Conservation (phyloP, 2,329 filamentous ascomycete species). For the Cladosporium sp. region DNA sequence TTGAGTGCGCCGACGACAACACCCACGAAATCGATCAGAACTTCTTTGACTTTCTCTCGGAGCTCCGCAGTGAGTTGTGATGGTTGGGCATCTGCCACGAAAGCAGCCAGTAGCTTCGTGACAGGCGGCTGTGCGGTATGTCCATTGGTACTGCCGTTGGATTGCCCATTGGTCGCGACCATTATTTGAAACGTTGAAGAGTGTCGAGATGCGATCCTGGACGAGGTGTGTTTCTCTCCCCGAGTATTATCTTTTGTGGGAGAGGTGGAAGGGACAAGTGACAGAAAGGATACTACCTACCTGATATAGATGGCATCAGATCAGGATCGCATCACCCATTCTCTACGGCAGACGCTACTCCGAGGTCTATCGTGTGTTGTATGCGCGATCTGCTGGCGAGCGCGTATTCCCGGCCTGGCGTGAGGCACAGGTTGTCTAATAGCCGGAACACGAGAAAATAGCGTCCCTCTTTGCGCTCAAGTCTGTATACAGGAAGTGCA, state of each 20-base stretch:
- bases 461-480: not conserved
- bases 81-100: constrained; percentile 29
- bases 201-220: not conserved
- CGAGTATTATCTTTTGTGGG: not conserved
- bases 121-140: constrained; percentile 21
- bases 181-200: not conserved
- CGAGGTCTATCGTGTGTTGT: constrained; percentile 12
- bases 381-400: not conserved
- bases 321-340: not conserved
- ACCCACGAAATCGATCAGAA: constrained; percentile 37
- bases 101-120: constrained; percentile 33
- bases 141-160: constrained; percentile 15
- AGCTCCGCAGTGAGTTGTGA: constrained; percentile 28
- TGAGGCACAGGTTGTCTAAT: not conserved
- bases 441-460: not conserved
- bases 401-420: constrained; percentile 2
- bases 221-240: not conserved
- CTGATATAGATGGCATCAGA: not conserved
- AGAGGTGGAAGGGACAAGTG: not conserved
- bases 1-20: constrained; percentile 32
- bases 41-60: constrained; percentile 34
- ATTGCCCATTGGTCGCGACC: constrained; percentile 2
- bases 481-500: not conserved
- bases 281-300: not conserved
- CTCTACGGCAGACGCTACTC: not conserved